Conservation (phyloP, 208 protist genomes). For the Borovskyia barvae region DNA sequence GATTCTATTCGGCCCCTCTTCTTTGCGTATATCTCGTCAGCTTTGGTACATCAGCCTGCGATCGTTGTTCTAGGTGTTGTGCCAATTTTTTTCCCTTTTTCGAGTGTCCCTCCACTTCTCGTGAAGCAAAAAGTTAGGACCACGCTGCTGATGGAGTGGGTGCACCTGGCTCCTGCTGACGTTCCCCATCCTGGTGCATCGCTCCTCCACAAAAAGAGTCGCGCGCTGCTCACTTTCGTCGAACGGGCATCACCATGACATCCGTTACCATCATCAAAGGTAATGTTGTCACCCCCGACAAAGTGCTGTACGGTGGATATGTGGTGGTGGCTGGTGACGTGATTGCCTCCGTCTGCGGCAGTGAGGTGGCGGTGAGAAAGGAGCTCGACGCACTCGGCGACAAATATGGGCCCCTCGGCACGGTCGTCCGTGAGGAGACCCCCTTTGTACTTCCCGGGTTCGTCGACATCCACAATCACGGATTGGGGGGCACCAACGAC, state of each 20-base stretch:
- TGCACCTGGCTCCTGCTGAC: too few relatives aligned
- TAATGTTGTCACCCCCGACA: conserved; percentile 54
- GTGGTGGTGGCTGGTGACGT: conserved; percentile 40
- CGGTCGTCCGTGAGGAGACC: conserved; percentile 13
- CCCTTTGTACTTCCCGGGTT: conserved; percentile 67
- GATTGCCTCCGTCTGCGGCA: conserved; percentile 33
- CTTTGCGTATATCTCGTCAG: background rate
- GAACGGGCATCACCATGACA: conserved; percentile 4
- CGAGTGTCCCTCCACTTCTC: background rate
- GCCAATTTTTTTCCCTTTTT: background rate
- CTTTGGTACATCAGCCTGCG: too few relatives aligned
- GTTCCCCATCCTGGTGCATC: too few relatives aligned
- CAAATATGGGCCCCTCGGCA: conserved; percentile 6
- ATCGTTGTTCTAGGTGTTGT: background rate
- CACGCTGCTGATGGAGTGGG: too few relatives aligned
- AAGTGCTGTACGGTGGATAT: conserved; percentile 61
- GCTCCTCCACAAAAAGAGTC: conserved; percentile 6
- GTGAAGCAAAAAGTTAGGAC: too few relatives aligned
- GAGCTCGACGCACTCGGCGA: conserved; percentile 16
- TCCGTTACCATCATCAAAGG: conserved; percentile 47
- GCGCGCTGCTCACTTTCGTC: background rate
- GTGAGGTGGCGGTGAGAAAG: conserved; percentile 17
- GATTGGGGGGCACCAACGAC: conserved; percentile 54
- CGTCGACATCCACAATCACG: conserved; percentile 82
- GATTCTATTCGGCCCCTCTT: background rate